Conservation (phyloP, 2,329 filamentous ascomycete genomes). For the Aspergillus floridensis region DNA sequence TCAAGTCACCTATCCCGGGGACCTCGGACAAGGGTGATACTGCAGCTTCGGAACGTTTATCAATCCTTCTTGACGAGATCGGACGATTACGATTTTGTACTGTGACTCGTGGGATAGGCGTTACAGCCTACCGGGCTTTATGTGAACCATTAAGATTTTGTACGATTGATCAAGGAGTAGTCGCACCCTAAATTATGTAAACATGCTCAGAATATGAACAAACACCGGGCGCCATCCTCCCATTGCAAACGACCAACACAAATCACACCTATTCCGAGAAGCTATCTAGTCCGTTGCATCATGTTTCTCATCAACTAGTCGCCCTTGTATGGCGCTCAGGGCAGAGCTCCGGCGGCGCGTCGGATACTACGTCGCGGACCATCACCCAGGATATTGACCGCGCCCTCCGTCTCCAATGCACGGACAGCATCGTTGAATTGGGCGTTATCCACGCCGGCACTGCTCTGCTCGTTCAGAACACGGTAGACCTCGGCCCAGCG, state of each 20-base stretch:
- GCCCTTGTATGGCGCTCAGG: slow-evolving; percentile 4
- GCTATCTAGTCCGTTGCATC: slow-evolving; percentile 32
- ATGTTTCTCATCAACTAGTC: slow-evolving; percentile 24
- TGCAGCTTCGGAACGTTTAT: too few relatives aligned
- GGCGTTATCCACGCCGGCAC: slow-evolving; percentile 66
- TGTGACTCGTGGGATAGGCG: too few relatives aligned
- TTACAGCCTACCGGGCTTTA: background rate
- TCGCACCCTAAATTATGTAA: background rate
- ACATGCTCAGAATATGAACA: background rate
- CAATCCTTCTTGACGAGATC: too few relatives aligned
- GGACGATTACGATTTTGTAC: too few relatives aligned
- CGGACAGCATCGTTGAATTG: slow-evolving; percentile 84
- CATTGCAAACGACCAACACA: background rate
- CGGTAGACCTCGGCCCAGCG: slow-evolving; percentile 76
- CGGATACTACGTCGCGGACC: slow-evolving; percentile 79
- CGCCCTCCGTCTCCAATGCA: slow-evolving; percentile 78
- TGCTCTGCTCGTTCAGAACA: slow-evolving; percentile 67
- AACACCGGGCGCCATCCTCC: slow-evolving; percentile 18
- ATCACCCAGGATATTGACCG: slow-evolving; percentile 76
- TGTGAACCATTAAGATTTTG: background rate
- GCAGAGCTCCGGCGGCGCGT: slow-evolving; percentile 59
- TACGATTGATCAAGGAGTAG: background rate
- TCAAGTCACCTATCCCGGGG: too few relatives aligned
- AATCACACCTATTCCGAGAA: slow-evolving; percentile 14
- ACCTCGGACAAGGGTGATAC: too few relatives aligned